These are phyloP conservation scores for Endotrypanum monterogeii DNA, from an alignment of 208 protist species.

Conservation along the genomic window DNA sequence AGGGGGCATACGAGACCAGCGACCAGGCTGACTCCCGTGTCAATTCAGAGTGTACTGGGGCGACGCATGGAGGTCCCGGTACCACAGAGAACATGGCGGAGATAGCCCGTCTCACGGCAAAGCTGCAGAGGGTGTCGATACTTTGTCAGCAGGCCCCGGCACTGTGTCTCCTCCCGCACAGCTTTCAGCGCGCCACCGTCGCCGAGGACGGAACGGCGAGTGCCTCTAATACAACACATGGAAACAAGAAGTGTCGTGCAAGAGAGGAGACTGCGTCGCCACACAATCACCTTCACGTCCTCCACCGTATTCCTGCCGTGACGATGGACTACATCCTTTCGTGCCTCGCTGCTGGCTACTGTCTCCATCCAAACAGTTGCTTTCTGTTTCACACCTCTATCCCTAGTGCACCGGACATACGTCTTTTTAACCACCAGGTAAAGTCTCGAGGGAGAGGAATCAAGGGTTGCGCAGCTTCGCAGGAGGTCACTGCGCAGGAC, in stretches of 20 bases:
- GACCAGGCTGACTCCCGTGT: too few relatives aligned
- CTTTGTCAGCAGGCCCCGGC: conserved; percentile 27
- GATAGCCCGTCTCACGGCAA: conserved; percentile 6
- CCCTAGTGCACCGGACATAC: conserved; percentile 46
- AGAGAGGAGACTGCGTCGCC: background rate
- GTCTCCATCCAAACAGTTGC: conserved; percentile 50
- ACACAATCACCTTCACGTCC: conserved; percentile 1
- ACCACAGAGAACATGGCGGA: background rate
- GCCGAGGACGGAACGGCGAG: background rate
- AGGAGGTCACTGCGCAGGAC: background rate
- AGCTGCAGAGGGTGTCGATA: conserved; percentile 10
- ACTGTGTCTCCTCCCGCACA: conserved; percentile 38
- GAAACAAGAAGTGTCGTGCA: background rate
- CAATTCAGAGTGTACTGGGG: background rate
- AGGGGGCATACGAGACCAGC: background rate
- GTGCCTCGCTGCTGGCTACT: conserved; percentile 45
- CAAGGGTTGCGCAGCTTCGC: background rate
- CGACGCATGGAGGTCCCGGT: background rate
- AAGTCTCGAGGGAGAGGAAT: background rate
- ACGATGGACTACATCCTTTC: conserved; percentile 54
- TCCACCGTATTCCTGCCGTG: conserved; percentile 23
- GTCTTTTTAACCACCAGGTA: conserved; percentile 26
- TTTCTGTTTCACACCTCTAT: conserved; percentile 65
- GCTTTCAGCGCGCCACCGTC: conserved; percentile 24
- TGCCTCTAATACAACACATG: background rate